Conservation (phyloP, 2,329 filamentous ascomycete species). For the Ophiostoma perfectum region DNA sequence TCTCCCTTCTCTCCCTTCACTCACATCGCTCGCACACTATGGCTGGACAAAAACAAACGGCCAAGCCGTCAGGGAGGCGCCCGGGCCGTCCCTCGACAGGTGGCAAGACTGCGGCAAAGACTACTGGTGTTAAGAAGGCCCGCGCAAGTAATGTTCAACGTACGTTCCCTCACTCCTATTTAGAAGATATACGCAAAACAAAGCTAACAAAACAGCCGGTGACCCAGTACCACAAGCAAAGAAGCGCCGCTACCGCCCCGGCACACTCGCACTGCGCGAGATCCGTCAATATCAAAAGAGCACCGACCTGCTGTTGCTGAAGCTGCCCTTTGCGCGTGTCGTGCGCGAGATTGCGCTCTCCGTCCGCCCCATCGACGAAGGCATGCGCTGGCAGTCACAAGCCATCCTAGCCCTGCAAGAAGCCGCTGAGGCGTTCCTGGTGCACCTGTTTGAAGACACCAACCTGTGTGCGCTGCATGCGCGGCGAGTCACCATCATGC, state of each 20-base stretch:
- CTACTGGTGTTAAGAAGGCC: slow-evolving; percentile 12
- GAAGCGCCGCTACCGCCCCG: slow-evolving; percentile 64
- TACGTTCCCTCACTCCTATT: slow-evolving; percentile 1
- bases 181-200: neutral
- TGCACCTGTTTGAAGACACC: slow-evolving; percentile 93
- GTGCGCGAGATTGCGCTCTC: slow-evolving; percentile 69
- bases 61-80: slow-evolving; percentile 12
- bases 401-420: slow-evolving; percentile 91
- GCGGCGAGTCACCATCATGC: slow-evolving; percentile 94
- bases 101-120: slow-evolving; percentile 8
- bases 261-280: slow-evolving; percentile 83
- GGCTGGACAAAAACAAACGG: slow-evolving; percentile 14
- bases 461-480: slow-evolving; percentile 96
- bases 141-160: slow-evolving; percentile 10
- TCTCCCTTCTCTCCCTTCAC: neutral
- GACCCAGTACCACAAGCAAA: slow-evolving; percentile 62
- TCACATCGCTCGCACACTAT: slow-evolving; percentile 6
- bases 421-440: slow-evolving; percentile 90
- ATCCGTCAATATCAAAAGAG: slow-evolving; percentile 86
- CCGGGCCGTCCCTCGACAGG: slow-evolving; percentile 16
- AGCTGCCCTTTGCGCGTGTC: slow-evolving; percentile 73
- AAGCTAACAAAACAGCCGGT: slow-evolving; percentile 49
- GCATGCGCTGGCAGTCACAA: slow-evolving; percentile 92
- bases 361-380: slow-evolving; percentile 56
- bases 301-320: slow-evolving; percentile 78